phyloP scores from a whole-genome alignment of 768 basidiomycete species.

The Coprinopsis sp. region DNA sequence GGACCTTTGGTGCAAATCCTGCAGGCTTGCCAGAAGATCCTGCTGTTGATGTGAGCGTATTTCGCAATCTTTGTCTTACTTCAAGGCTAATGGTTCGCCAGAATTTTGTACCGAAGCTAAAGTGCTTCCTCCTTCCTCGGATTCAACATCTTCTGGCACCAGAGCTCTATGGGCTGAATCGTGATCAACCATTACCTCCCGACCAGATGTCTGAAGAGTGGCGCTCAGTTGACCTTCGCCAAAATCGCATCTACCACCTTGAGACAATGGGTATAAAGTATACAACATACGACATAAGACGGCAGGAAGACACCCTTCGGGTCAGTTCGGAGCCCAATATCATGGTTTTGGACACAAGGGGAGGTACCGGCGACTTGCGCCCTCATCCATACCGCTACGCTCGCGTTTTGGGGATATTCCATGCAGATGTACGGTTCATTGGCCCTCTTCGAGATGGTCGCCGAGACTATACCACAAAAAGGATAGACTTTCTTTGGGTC shows the following conservation, averaged over 20 bases:
- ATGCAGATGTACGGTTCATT: slow-evolving; percentile 9
- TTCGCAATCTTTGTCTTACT: background rate
- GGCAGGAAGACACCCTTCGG: slow-evolving; percentile 5
- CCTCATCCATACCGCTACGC: slow-evolving; percentile 6
- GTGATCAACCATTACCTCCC: background rate
- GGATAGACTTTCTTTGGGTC: slow-evolving; percentile 13
- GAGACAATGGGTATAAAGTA: slow-evolving; percentile 1
- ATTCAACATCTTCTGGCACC: background rate
- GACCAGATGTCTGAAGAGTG: background rate
- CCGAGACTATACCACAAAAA: background rate
- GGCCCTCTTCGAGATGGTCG: slow-evolving; percentile 2
- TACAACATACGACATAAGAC: slow-evolving; percentile 8
- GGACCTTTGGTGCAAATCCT: too few relatives aligned
- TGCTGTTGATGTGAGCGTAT: background rate
- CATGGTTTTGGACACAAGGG: background rate
- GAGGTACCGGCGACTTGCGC: background rate
- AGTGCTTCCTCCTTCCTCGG: slow-evolving; percentile 1
- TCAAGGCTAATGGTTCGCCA: too few relatives aligned
- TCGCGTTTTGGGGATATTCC: slow-evolving; percentile 7
- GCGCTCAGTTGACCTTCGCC: background rate
- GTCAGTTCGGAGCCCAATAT: background rate
- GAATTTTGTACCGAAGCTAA: slow-evolving; percentile 1
- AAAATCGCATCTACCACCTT: slow-evolving; percentile 3
- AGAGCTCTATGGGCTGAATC: too few relatives aligned
- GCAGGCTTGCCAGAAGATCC: background rate